Percentiles rank a stretch among this genome's conserved stretches.
phyloP scores from a whole-genome alignment of 2,329 filamentous ascomycete genomes.

The Colletotrichum incanum region DNA sequence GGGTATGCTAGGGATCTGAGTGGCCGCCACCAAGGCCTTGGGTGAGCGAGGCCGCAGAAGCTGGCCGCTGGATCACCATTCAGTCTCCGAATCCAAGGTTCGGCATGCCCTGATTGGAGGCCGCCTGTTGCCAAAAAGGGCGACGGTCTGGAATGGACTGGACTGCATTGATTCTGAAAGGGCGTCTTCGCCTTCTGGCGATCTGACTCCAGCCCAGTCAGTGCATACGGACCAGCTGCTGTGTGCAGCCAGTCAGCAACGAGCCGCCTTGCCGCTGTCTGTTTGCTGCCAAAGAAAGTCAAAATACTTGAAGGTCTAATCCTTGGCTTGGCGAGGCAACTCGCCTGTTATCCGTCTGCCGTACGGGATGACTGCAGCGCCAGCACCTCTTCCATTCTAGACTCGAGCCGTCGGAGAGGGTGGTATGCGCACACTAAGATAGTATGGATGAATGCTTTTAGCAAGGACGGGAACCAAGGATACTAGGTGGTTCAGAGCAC shows the following conservation, averaged over 20 bases:
- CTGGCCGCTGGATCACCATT: conserved; percentile 11
- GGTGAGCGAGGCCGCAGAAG: conserved; percentile 31
- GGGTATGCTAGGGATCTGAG: conserved; percentile 37
- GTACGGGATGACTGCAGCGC: conserved; percentile 28
- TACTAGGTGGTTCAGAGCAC: background rate
- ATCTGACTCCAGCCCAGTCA: conserved; percentile 30
- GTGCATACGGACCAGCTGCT: conserved; percentile 30
- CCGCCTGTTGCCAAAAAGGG: conserved; percentile 38
- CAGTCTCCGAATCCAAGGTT: conserved; percentile 40
- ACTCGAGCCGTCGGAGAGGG: conserved; percentile 22
- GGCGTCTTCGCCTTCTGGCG: conserved; percentile 22
- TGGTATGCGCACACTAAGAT: conserved; percentile 22
- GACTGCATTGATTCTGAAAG: conserved; percentile 9
- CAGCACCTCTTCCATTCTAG: conserved; percentile 29
- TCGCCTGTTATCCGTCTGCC: conserved; percentile 20
- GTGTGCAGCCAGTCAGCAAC: conserved; percentile 24
- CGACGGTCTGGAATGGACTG: conserved; percentile 24
- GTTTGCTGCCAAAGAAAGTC: conserved; percentile 17
- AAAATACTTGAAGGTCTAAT: background rate
- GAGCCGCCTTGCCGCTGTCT: conserved; percentile 24
- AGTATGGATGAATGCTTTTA: conserved; percentile 29
- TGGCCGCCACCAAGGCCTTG: conserved; percentile 40
- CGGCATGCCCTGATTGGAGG: conserved; percentile 42
- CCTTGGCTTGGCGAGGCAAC: conserved; percentile 28
- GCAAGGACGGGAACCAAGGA: conserved; percentile 13